Evolutionary conservation across 2,329 filamentous ascomycete genomes (phyloP).

Genomic region (Blastomyces silverae): DNA sequence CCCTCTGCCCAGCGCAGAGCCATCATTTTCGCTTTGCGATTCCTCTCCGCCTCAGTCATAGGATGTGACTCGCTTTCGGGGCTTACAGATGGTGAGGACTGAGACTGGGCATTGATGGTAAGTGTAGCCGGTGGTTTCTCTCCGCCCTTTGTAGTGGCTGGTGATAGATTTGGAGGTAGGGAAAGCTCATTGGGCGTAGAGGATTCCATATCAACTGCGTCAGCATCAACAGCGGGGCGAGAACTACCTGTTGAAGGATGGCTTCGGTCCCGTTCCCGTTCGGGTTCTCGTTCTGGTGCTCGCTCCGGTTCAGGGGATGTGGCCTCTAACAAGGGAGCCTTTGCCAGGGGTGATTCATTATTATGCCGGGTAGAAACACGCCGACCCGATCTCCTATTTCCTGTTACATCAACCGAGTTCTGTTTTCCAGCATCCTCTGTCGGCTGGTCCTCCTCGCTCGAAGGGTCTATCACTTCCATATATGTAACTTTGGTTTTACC

Average conservation of each 20-base stretch:
- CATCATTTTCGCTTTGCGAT: slow-evolving; percentile 31
- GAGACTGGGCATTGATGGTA: not conserved
- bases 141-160: not conserved
- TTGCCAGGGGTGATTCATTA: slow-evolving; percentile 1
- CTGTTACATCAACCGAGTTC: not conserved
- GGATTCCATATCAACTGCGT: not conserved
- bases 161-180: not conserved
- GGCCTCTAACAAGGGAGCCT: not conserved
- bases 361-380: not conserved
- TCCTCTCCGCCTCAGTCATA: slow-evolving; percentile 27
- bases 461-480: not conserved
- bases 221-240: not conserved
- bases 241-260: not conserved
- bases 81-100: not conserved
- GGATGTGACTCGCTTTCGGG: slow-evolving; percentile 15
- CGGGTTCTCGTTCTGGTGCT: not conserved
- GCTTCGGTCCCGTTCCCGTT: not conserved
- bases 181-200: not conserved
- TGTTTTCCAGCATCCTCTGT: not conserved
- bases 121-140: not conserved
- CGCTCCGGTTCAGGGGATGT: not conserved
- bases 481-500: not conserved
- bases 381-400: slow-evolving; percentile 1
- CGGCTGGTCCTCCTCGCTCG: not conserved
- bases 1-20: slow-evolving; percentile 29